phyloP scores from a whole-genome alignment of 148 eudicot species.

The Rhododendron ovatum region DNA sequence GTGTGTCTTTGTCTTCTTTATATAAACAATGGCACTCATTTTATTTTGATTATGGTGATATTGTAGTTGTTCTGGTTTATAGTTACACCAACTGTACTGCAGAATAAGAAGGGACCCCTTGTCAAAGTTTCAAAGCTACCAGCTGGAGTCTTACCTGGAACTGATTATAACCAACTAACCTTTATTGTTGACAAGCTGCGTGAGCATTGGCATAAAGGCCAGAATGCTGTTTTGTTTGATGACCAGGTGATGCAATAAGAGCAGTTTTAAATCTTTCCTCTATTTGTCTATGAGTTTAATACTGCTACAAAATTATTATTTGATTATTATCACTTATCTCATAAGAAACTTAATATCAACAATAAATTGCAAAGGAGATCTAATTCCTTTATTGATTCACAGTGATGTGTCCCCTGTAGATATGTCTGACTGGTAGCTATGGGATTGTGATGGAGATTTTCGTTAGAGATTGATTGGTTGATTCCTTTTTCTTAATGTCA shows the following conservation, averaged over 20 bases:
- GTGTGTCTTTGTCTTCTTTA: background rate
- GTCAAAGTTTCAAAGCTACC: slow-evolving; percentile 36
- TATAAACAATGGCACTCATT: background rate
- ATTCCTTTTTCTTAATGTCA: background rate
- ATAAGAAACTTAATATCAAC: background rate
- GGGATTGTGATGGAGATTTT: background rate
- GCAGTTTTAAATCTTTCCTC: slow-evolving; percentile 4
- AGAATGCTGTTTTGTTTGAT: slow-evolving; percentile 54
- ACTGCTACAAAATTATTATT: background rate
- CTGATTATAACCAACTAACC: slow-evolving; percentile 24
- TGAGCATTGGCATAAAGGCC: slow-evolving; percentile 49
- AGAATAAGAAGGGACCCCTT: slow-evolving; percentile 18
- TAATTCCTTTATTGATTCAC: background rate
- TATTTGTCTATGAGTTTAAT: background rate
- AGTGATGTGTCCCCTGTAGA: background rate
- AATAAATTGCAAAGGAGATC: background rate
- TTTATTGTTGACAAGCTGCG: slow-evolving; percentile 47
- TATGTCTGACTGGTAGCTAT: background rate
- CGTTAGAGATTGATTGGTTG: background rate
- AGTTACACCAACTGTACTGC: slow-evolving; percentile 7
- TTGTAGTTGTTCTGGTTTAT: slow-evolving; percentile 5
- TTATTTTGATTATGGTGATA: background rate
- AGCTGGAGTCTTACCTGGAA: slow-evolving; percentile 25
- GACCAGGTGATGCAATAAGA: slow-evolving; percentile 51
- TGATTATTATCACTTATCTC: slow-evolving; percentile 2